A percentile compares a stretch with the other conserved stretches of the same genome.
Evolutionary conservation across 495 filamentous ascomycete species (phyloP).

Genomic region (Penicillium angulare): DNA sequence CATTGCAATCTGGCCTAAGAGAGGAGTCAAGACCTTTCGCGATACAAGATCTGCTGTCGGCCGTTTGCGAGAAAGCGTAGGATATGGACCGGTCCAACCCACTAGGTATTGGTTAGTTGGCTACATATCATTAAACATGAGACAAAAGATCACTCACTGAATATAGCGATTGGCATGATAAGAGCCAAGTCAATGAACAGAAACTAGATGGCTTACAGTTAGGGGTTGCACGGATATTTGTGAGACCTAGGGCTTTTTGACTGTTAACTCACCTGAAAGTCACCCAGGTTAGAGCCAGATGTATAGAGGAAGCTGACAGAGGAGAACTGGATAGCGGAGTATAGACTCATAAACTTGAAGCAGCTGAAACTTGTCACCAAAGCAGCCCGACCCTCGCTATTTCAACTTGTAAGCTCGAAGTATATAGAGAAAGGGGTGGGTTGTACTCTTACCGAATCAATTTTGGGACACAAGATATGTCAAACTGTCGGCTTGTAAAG

Average conservation of each 20-base stretch:
- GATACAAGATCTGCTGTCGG: conserved; percentile 93
- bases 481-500: conserved; percentile 93
- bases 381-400: conserved; percentile 85
- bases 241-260: background rate
- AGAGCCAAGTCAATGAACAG: conserved; percentile 91
- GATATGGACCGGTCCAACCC: conserved; percentile 90
- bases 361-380: conserved; percentile 98
- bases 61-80: conserved; percentile 73
- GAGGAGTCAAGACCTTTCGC: conserved; percentile 84
- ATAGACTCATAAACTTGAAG: conserved; percentile 99
- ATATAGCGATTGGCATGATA: conserved; percentile 94
- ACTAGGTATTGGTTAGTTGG: conserved; percentile 50
- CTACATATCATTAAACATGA: background rate
- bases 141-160: conserved; percentile 58
- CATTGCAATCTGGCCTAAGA: conserved; percentile 85
- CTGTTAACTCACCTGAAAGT: conserved; percentile 69
- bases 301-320: conserved; percentile 97
- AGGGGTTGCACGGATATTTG: conserved; percentile 1
- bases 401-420: background rate
- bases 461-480: conserved; percentile 94
- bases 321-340: conserved; percentile 99
- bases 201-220: conserved; percentile 50
- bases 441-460: conserved; percentile 66
- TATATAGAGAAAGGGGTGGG: background rate
- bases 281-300: conserved; percentile 91